A percentile compares a stretch with the other conserved stretches of the same genome.
These are phyloP conservation scores for Hygrophoropsis aurantiaca DNA, from an alignment of 768 basidiomycete genomes.

Conservation along the genomic window DNA sequence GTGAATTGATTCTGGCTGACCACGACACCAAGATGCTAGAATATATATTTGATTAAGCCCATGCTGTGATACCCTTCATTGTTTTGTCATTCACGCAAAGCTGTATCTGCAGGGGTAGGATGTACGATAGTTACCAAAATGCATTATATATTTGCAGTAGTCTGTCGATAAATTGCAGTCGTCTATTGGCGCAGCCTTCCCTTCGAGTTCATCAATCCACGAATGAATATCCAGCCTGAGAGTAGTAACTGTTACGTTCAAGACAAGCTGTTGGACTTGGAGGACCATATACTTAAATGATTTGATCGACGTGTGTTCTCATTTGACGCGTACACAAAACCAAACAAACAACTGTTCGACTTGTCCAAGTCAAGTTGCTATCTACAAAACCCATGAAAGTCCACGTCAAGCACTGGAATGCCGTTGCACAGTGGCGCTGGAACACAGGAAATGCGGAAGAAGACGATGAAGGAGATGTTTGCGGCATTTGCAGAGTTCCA, in stretches of 20 bases:
- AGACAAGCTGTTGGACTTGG: not conserved
- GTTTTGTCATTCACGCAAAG: too few relatives aligned
- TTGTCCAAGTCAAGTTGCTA: not conserved
- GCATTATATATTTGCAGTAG: too few relatives aligned
- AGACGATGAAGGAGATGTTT: conserved; percentile 59
- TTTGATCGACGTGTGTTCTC: not conserved
- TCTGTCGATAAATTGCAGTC: too few relatives aligned
- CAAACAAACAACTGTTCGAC: conserved; percentile 2
- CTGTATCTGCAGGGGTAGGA: too few relatives aligned
- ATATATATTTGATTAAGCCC: too few relatives aligned
- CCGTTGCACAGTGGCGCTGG: conserved; percentile 90
- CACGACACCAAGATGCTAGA: conserved; percentile 31
- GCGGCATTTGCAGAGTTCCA: conserved; percentile 88
- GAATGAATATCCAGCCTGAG: too few relatives aligned
- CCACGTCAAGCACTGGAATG: conserved; percentile 80
- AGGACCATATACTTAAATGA: not conserved
- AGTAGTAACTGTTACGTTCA: too few relatives aligned
- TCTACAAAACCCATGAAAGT: conserved; percentile 62
- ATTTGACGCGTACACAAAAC: conserved; percentile 7
- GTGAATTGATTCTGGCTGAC: conserved; percentile 14
- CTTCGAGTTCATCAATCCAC: too few relatives aligned
- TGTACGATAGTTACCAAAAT: too few relatives aligned
- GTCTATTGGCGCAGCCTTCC: too few relatives aligned
- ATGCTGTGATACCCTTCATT: too few relatives aligned
- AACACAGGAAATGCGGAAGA: conserved; percentile 44